These are phyloP conservation scores for Pyrus communis DNA, from an alignment of 306 rosid genomes.

Conservation along the genomic window DNA sequence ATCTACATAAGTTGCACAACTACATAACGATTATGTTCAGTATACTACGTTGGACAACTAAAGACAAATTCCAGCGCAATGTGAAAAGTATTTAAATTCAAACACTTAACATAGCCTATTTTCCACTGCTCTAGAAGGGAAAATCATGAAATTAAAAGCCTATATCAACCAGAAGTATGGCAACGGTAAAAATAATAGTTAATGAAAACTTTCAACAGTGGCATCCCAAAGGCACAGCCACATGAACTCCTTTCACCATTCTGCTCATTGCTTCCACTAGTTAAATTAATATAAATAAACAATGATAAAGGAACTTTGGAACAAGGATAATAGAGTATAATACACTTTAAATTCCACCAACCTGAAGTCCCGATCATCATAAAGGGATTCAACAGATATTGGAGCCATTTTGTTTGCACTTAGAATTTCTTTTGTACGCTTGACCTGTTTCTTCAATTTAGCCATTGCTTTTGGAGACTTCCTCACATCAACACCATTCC, in stretches of 20 bases:
- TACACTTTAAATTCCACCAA: slow-evolving; percentile 20
- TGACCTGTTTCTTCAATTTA: slow-evolving; percentile 94
- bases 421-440: slow-evolving; percentile 91
- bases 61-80: background rate
- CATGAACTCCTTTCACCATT: background rate
- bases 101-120: background rate
- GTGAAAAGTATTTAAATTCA: background rate
- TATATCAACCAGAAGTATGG: background rate
- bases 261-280: background rate
- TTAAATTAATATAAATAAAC: background rate
- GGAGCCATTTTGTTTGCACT: slow-evolving; percentile 95
- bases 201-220: background rate
- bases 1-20: background rate
- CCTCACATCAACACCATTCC: slow-evolving; percentile 79
- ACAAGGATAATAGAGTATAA: background rate
- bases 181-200: background rate
- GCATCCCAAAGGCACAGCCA: background rate
- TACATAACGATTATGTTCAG: background rate
- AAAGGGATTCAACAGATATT: slow-evolving; percentile 91
- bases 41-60: background rate
- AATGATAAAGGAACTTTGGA: background rate
- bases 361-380: slow-evolving; percentile 87
- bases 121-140: background rate
- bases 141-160: background rate
- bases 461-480: slow-evolving; percentile 91